Evolutionary conservation across 2,329 filamentous ascomycete species (phyloP).

Genomic region (Claviceps fusiformis): DNA sequence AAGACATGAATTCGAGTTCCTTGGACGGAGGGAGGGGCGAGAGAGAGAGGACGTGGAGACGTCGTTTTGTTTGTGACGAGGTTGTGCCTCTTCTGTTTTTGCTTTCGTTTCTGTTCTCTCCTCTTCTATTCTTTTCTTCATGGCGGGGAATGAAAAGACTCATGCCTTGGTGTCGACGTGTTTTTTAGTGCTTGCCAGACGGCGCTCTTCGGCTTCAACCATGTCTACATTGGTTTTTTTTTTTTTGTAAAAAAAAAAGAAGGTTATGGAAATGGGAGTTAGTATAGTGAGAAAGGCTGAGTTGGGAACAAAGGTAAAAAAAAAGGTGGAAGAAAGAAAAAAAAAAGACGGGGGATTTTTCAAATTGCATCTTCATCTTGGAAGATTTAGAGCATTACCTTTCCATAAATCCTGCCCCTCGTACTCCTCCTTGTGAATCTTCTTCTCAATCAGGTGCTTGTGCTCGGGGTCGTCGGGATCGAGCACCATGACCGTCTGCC

Average conservation of each 20-base stretch:
- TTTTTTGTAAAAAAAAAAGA: not conserved
- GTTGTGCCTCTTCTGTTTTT: not conserved
- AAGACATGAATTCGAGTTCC: not conserved
- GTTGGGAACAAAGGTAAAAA: not conserved
- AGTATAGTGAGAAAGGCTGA: not conserved
- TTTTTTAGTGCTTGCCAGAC: slow-evolving; percentile 29
- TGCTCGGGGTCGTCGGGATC: slow-evolving; percentile 74
- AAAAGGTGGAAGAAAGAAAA: not conserved
- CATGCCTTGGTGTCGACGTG: slow-evolving; percentile 12
- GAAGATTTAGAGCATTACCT: slow-evolving; percentile 30
- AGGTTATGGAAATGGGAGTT: not conserved
- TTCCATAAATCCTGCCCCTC: slow-evolving; percentile 88
- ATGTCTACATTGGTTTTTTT: slow-evolving; percentile 51
- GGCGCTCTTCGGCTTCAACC: slow-evolving; percentile 65
- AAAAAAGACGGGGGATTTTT: not conserved
- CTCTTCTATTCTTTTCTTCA: too few species aligned
- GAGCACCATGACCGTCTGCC: slow-evolving; percentile 71
- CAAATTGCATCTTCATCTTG: not conserved
- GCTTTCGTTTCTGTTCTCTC: not conserved
- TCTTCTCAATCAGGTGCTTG: slow-evolving; percentile 75
- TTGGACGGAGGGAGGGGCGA: too few species aligned
- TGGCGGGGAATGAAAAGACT: not conserved
- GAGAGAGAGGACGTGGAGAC: not conserved
- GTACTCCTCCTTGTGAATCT: slow-evolving; percentile 75
- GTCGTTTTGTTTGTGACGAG: too few species aligned